Base-by-base conservation (phyloP, 1,284 basidiomycete species). In the Thecaphora frezii region DNA sequence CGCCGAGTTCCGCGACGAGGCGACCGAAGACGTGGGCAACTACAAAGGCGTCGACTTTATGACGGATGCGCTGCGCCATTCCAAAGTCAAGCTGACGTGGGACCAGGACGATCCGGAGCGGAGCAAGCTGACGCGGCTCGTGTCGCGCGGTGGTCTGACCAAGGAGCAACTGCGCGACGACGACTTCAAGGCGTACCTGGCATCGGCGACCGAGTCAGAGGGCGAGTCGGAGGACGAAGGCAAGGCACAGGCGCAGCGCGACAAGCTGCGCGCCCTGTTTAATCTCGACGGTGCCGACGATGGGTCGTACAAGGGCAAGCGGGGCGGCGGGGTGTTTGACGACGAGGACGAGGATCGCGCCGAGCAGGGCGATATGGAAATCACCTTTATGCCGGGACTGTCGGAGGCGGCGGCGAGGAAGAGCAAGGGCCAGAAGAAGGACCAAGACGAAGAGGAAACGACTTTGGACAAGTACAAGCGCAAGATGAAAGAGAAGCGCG, bases 61-160 rank as follows among this genome's bases (percentile, higher is more conserved):
- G 26, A 99, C 96, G 1, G 91, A 94, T 77, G 92, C 92, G 72
- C 41, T 99, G n/a, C 88, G 96, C 9, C 93, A 98, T 79, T 98
- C 96, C 14, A 93, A 92, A 82, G 94, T 98, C 67, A 94, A 91
- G 75, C 84, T 98, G 24, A 97, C 94, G 10, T 99, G 96, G 96
- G 96, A 98, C 74, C 91, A 93, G 64, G 96, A 98, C 79, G 94
- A 98, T 73, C 88, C 91, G 2, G 89, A 94, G 76, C 88, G 96
- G 19, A 85, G 83, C 58, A 87, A 87, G 54, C 73, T 96, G 44
- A 91, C 75, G 5, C 64, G 66, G 5, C 54, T 68, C 42, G 67
- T 64, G 0, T 53, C 57, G 25, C 54, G 64, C 16, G 54, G 63
- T 23, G 58, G 59, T 1, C 47, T 74, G 36, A 66, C 48, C 22